A percentile compares a stretch with the other conserved stretches of the same genome.
Conservation (phyloP, 2,329 filamentous ascomycete species). For the Neofusicoccum cordaticola region DNA sequence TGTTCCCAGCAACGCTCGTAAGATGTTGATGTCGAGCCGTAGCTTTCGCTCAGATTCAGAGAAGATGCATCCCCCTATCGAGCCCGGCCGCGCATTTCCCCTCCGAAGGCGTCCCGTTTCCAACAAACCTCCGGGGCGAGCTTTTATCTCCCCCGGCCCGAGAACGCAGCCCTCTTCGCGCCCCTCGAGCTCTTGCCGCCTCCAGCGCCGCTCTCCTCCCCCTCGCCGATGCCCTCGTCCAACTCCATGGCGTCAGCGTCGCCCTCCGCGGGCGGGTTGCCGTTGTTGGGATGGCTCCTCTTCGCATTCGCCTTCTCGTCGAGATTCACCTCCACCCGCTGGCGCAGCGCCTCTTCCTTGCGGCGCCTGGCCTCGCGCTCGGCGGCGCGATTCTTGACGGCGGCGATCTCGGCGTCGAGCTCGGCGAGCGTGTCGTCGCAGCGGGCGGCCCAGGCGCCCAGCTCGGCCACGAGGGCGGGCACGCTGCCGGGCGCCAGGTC, state of each 20-base stretch:
- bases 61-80: no score
- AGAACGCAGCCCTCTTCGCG: background rate
- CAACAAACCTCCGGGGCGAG: no score
- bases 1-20: no score
- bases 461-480: constrained; percentile 62
- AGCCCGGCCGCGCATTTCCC: no score
- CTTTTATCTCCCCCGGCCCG: background rate
- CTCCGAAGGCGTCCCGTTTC: no score
- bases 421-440: constrained; percentile 71
- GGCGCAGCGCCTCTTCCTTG: constrained; percentile 8
- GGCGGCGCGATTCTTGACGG: constrained; percentile 19
- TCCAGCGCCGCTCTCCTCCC: constrained; percentile 23
- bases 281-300: background rate
- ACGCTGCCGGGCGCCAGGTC: constrained; percentile 76
- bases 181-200: background rate
- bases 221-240: constrained; percentile 25
- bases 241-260: constrained; percentile 37
- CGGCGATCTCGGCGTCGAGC: constrained; percentile 69
- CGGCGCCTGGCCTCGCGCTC: background rate
- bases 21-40: no score
- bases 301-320: constrained; percentile 10
- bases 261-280: constrained; percentile 22
- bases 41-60: no score
- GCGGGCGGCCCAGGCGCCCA: constrained; percentile 74
- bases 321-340: background rate